These are phyloP conservation scores for Oryza australiensis DNA, from an alignment of 176 grass and related monocot species.

Conservation along the genomic window DNA sequence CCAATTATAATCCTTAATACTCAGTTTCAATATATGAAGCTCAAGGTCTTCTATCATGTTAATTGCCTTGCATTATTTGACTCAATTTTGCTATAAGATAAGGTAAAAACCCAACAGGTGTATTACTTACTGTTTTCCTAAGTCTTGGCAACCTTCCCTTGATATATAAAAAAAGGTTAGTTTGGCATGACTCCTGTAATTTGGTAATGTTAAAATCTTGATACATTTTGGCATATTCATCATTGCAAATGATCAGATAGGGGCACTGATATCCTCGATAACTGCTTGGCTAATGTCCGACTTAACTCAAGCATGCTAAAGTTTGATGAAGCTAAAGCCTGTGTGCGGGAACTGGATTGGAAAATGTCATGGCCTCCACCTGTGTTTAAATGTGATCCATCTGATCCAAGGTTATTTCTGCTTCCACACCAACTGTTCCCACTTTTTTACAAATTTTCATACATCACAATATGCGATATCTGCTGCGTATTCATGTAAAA, in stretches of 20 bases:
- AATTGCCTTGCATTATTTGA: neutral
- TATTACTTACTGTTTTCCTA: neutral
- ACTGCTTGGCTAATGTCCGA: constrained; percentile 66
- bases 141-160: neutral
- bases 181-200: neutral
- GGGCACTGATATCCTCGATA: constrained; percentile 62
- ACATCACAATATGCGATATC: neutral
- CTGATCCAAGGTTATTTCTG: constrained; percentile 47
- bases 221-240: constrained; percentile 5
- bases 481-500: neutral
- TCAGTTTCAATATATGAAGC: neutral
- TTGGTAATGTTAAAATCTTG: neutral
- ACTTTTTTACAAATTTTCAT: neutral
- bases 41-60: neutral
- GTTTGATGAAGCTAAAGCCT: constrained; percentile 55
- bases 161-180: neutral
- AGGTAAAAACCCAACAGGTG: too few relatives aligned
- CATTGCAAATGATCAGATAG: constrained; percentile 63
- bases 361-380: constrained; percentile 64
- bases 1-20: neutral
- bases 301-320: constrained; percentile 60
- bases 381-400: constrained; percentile 38
- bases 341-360: constrained; percentile 79
- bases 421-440: neutral
- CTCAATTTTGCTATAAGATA: neutral